Evolutionary conservation across 352 stramenopile species (phyloP).

Genomic region (Phytophthora constricta): DNA sequence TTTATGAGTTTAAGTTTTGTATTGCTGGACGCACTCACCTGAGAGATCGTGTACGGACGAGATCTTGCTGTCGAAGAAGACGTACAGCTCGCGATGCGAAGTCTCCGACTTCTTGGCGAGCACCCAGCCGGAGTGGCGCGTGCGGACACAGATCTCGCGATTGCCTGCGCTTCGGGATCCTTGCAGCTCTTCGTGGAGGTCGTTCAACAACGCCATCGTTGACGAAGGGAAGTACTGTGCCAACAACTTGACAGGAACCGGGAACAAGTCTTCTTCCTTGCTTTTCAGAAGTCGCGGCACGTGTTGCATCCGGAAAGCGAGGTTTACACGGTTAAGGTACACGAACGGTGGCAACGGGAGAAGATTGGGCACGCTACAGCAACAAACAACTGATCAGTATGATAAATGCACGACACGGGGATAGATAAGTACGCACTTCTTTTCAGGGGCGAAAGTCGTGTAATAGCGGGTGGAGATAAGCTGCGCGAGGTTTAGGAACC

Average conservation of each 20-base stretch:
- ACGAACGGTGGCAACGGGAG: constrained; percentile 45
- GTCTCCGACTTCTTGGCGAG: constrained; percentile 54
- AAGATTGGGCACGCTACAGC: constrained; percentile 29
- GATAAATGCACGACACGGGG: not conserved
- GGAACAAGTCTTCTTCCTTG: constrained; percentile 59
- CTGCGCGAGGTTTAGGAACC: constrained; percentile 46
- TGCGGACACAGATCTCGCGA: constrained; percentile 63
- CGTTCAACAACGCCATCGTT: constrained; percentile 46
- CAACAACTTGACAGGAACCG: constrained; percentile 48
- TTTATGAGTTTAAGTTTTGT: too few species aligned
- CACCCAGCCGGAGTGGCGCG: constrained; percentile 62
- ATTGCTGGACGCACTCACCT: constrained; percentile 38
- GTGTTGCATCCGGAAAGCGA: constrained; percentile 55
- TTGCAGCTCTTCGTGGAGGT: constrained; percentile 51
- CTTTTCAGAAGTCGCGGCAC: constrained; percentile 61
- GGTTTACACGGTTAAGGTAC: constrained; percentile 66
- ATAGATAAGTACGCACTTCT: constrained; percentile 24
- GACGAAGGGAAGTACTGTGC: constrained; percentile 55
- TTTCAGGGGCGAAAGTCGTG: constrained; percentile 27
- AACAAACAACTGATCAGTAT: not conserved
- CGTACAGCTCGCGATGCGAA: constrained; percentile 60
- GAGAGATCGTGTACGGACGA: constrained; percentile 61
- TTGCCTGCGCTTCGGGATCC: constrained; percentile 32
- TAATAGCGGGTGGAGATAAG: constrained; percentile 44
- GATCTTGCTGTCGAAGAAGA: constrained; percentile 69